Percentiles rank a stretch among this genome's conserved stretches.
Evolutionary conservation across 1,284 basidiomycete species (phyloP).

Genomic region (Waitea zeae): DNA sequence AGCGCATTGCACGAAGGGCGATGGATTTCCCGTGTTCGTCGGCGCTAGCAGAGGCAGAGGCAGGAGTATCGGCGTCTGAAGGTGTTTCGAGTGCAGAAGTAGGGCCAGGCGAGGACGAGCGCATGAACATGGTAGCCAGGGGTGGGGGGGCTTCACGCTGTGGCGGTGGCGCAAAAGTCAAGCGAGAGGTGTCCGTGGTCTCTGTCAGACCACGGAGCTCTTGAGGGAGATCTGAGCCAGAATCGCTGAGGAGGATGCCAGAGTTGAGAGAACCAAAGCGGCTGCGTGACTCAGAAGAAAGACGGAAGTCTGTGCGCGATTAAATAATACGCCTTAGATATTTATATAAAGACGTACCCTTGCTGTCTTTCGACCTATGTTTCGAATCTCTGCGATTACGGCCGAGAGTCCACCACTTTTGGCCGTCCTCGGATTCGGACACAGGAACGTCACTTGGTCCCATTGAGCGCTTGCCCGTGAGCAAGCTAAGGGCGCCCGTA

Average conservation of each 20-base stretch:
- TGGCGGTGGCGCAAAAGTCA: too few species aligned
- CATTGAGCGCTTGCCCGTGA: not conserved
- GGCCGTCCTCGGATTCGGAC: slow-evolving; percentile 14
- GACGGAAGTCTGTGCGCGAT: slow-evolving; percentile 12
- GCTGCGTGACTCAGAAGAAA: slow-evolving; percentile 19
- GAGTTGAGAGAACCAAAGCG: slow-evolving; percentile 54
- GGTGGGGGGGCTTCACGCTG: too few species aligned
- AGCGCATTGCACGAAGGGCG: slow-evolving; percentile 59
- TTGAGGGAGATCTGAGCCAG: too few species aligned
- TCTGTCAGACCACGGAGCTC: too few species aligned
- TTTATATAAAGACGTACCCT: not conserved
- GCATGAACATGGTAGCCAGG: too few species aligned
- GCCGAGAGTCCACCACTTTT: slow-evolving; percentile 68
- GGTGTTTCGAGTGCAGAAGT: too few species aligned
- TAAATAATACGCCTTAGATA: slow-evolving; percentile 6
- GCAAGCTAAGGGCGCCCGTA: not conserved
- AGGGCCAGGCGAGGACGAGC: too few species aligned
- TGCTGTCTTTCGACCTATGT: slow-evolving; percentile 13
- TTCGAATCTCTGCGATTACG: slow-evolving; percentile 52
- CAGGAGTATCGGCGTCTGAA: too few species aligned
- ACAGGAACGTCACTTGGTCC: not conserved
- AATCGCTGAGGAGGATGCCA: slow-evolving; percentile 25
- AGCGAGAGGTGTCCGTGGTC: too few species aligned
- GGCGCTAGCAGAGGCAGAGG: too few species aligned
- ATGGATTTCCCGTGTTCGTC: slow-evolving; percentile 34